These are phyloP conservation scores for Talaromyces adpressus DNA, from an alignment of 495 filamentous ascomycete genomes.

Conservation along the genomic window DNA sequence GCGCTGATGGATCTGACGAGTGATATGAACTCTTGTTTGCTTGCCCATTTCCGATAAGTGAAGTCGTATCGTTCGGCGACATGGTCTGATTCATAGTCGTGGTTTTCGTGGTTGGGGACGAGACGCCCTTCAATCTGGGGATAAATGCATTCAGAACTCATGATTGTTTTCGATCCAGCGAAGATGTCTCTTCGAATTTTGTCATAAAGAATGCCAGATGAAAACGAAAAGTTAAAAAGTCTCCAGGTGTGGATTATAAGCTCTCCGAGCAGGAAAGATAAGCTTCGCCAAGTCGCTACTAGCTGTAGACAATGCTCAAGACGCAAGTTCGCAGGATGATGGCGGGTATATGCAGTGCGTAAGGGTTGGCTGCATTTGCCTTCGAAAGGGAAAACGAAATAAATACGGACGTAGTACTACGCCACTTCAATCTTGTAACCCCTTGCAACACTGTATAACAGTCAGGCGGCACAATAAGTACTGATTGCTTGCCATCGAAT, in stretches of 20 bases:
- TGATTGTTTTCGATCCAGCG: not conserved
- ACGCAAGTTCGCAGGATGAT: not conserved
- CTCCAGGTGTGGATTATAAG: not conserved
- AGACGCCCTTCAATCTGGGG: not conserved
- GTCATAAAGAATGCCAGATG: not conserved
- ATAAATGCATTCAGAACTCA: not conserved
- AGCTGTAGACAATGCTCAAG: not conserved
- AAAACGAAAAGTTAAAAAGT: not conserved
- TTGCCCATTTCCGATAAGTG: not conserved
- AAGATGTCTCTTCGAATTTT: not conserved
- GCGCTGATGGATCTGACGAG: not conserved
- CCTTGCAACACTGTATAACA: not conserved
- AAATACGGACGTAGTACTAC: not conserved
- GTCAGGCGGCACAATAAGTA: not conserved
- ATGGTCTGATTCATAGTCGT: not conserved
- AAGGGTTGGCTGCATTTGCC: conserved; percentile 1
- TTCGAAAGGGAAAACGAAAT: not conserved
- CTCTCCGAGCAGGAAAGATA: not conserved
- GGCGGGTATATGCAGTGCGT: not conserved
- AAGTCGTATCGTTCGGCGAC: not conserved
- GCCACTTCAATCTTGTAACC: not conserved
- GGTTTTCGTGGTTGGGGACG: not conserved
- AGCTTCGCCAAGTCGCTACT: conserved; percentile 8
- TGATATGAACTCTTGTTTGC: not conserved
- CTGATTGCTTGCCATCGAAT: not conserved